A percentile compares a stretch with the other conserved stretches of the same genome.
Evolutionary conservation across 805 yeast species (phyloP).

Genomic region (Candida mattraensis): DNA sequence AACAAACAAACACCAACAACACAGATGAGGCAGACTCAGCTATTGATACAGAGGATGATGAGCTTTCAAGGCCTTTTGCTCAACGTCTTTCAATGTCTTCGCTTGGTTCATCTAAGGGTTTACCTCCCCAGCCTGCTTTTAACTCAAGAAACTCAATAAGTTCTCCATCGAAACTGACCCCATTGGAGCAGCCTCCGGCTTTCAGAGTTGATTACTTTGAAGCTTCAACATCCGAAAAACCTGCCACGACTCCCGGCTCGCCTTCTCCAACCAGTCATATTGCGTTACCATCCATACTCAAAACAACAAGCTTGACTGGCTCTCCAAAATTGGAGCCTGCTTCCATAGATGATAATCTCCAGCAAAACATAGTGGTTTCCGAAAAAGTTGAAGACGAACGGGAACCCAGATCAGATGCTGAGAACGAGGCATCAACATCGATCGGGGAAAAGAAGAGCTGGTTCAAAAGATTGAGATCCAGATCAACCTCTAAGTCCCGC

Average conservation of each 20-base stretch:
- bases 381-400: slow-evolving; percentile 26
- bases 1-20: slow-evolving; percentile 9
- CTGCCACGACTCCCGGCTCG: slow-evolving; percentile 5
- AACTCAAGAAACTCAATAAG: slow-evolving; percentile 3
- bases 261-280: slow-evolving; percentile 4
- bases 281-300: too few species aligned
- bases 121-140: too few species aligned
- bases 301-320: slow-evolving; percentile 14
- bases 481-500: slow-evolving; percentile 25
- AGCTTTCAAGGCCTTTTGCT: slow-evolving; percentile 8
- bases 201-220: slow-evolving; percentile 13
- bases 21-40: slow-evolving; percentile 30
- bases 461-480: slow-evolving; percentile 44
- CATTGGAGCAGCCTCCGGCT: slow-evolving; percentile 16
- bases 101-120: slow-evolving; percentile 5
- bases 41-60: slow-evolving; percentile 26
- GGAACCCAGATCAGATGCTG: slow-evolving; percentile 33
- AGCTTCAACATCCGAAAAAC: slow-evolving; percentile 1
- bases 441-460: slow-evolving; percentile 35
- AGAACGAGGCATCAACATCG: slow-evolving; percentile 14
- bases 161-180: slow-evolving; percentile 12
- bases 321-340: slow-evolving; percentile 18
- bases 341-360: slow-evolving; percentile 15
- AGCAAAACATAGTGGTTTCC: background rate
- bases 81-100: slow-evolving; percentile 10